Evolutionary conservation across 2,329 filamentous ascomycete genomes (phyloP), one percentile per base, ranked within the genome.

Genomic region (Rutstroemia sp.): DNA sequence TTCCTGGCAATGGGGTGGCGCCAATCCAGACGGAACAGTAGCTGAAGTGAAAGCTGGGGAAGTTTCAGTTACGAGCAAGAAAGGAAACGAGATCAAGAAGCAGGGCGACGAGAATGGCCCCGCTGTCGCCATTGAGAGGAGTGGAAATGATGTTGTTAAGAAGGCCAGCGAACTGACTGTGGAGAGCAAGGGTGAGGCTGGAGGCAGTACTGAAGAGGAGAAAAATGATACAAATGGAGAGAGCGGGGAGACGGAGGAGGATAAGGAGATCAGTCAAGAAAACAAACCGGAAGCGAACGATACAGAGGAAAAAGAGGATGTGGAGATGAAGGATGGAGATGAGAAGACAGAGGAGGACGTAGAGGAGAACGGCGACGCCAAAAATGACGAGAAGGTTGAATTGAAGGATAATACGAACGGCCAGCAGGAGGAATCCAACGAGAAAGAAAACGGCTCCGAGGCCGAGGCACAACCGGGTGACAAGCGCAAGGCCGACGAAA

Each of bases 111-210:
- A 78, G 27, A 75, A 76, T 19, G 81, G 86, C 61, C 83, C 82
- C 2, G 83, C 82, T 34, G 79, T 86, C 5, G 77, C 79, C 61
- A 71, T 86, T 63, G 74, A 75, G 63, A 75, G 81, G 47, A 73
- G 75, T 14, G 82, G 83, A 49, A 84, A 86, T 63, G 82, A 86
- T 67, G 82, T 85, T 19, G 81, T 85, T 52, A 85, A 86, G 72
- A 76, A 75, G 60, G 80, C 82, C 12, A 79, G 75, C 45, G 83
- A 86, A 70, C 71, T 86, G 27, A 75, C 77, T 3, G 73, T 85
- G 37, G 79, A 56, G 42, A 44, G 34, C 5, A 56, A 57, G 37
- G 39, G 39, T 2, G 49, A 42, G 37, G 18, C 19, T 56, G 25
- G 54, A 59, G 54, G 58, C 61, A 48, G 53, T 9, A 30, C 18